A percentile compares a stretch with the other conserved stretches of the same genome.
Evolutionary conservation across 331 rosid genomes (phyloP).

Genomic region (Arachis monticola): DNA sequence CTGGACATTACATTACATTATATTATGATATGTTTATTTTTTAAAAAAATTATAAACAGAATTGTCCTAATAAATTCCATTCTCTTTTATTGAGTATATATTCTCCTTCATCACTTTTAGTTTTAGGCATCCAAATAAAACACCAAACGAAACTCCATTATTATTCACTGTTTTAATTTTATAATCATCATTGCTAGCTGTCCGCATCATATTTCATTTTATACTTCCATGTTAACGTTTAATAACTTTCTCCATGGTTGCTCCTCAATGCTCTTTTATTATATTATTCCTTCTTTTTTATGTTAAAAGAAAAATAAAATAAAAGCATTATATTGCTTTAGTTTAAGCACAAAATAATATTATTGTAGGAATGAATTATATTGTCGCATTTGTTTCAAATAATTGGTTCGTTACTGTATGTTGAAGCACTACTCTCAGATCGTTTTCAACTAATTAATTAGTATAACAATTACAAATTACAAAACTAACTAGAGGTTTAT

Average conservation of each 20-base stretch:
- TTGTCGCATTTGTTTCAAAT: too few relatives aligned
- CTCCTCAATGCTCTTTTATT: constrained; percentile 11
- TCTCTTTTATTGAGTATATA: constrained; percentile 48
- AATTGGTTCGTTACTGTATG: too few relatives aligned
- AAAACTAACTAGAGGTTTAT: neutral
- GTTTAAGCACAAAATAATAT: neutral
- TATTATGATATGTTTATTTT: constrained; percentile 10
- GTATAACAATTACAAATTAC: too few relatives aligned
- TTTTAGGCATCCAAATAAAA: constrained; percentile 46
- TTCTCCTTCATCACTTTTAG: constrained; percentile 39
- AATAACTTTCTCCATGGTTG: constrained; percentile 7
- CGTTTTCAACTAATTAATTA: too few relatives aligned
- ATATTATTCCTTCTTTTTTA: too few relatives aligned
- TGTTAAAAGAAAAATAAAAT: too few relatives aligned
- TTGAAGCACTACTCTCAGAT: too few relatives aligned
- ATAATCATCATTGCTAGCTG: constrained; percentile 49
- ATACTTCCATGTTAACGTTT: neutral
- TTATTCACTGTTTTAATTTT: constrained; percentile 41
- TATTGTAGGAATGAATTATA: neutral
- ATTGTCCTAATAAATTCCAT: constrained; percentile 54
- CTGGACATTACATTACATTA: constrained; percentile 8
- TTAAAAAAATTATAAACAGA: constrained; percentile 32
- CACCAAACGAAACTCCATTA: constrained; percentile 12
- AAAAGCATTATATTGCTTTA: neutral
- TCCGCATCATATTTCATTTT: constrained; percentile 37